Evolutionary conservation across 306 rosid species (phyloP).

Genomic region (Crotalaria pallida): DNA sequence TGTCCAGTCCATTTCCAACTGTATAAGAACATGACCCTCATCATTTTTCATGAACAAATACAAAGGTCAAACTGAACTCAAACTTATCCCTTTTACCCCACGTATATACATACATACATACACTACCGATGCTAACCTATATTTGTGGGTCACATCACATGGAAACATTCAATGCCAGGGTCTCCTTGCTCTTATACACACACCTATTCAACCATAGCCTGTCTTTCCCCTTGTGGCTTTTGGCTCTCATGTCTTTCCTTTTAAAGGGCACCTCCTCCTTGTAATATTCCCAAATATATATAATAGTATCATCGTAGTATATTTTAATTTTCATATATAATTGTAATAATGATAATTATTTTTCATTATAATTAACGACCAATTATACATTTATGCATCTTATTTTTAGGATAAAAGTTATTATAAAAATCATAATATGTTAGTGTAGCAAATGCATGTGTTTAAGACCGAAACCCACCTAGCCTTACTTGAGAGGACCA

Average conservation of each 20-base stretch:
- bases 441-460: no score
- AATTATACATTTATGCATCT: no score
- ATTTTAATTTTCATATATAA: no score
- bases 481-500: no score
- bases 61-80: slow-evolving; percentile 24
- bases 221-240: background rate
- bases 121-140: background rate
- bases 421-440: no score
- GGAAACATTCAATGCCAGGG: background rate
- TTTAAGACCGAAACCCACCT: no score
- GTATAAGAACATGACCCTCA: slow-evolving; percentile 21
- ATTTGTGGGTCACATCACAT: slow-evolving; percentile 3
- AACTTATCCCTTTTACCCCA: slow-evolving; percentile 21
- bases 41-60: background rate
- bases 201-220: background rate
- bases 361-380: no score
- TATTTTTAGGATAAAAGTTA: no score
- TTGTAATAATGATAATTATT: no score
- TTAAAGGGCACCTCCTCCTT: slow-evolving; percentile 10
- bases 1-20: slow-evolving; percentile 62
- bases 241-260: slow-evolving; percentile 17
- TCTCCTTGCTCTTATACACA: slow-evolving; percentile 7
- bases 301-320: no score
- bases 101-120: background rate
- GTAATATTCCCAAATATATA: slow-evolving; percentile 12